Conservation (phyloP, 2,329 filamentous ascomycete species). For the Blastomyces gilchristii region DNA sequence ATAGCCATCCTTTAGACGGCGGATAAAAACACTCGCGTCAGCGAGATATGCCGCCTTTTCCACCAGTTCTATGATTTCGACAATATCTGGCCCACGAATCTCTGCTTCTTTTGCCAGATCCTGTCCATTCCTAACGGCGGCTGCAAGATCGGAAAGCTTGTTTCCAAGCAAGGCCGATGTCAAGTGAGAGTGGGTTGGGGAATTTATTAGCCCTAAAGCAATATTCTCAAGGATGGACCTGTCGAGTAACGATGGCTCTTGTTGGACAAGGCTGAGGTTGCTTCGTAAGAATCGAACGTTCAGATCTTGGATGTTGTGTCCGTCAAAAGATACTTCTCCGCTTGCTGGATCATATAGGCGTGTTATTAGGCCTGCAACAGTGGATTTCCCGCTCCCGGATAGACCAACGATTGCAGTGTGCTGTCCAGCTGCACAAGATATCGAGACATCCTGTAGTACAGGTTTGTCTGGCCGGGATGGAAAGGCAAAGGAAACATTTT, state of each 20-base stretch:
- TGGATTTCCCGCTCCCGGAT: conserved; percentile 42
- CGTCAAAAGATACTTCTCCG: conserved; percentile 66
- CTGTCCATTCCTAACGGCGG: conserved; percentile 43
- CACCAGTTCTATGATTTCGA: conserved; percentile 39
- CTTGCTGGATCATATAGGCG: conserved; percentile 68
- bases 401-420: conserved; percentile 65
- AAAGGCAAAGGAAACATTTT: conserved; percentile 40
- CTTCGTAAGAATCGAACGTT: conserved; percentile 74
- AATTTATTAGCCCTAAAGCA: conserved; percentile 37
- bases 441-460: conserved; percentile 33
- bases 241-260: conserved; percentile 76
- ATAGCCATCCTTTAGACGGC: conserved; percentile 40
- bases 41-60: conserved; percentile 44
- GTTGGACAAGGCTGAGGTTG: conserved; percentile 74
- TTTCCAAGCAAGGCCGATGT: conserved; percentile 41
- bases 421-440: conserved; percentile 67
- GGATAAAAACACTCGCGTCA: conserved; percentile 49
- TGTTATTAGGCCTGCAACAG: conserved; percentile 23
- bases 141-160: conserved; percentile 42
- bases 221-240: conserved; percentile 80
- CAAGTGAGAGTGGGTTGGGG: conserved; percentile 21
- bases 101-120: conserved; percentile 39
- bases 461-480: conserved; percentile 24
- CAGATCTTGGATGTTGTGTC: conserved; percentile 59
- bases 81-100: conserved; percentile 35